Evolutionary conservation across 225 moss, liverwort and hornwort species (phyloP).

Genomic region (Takakia lepidozioides): DNA sequence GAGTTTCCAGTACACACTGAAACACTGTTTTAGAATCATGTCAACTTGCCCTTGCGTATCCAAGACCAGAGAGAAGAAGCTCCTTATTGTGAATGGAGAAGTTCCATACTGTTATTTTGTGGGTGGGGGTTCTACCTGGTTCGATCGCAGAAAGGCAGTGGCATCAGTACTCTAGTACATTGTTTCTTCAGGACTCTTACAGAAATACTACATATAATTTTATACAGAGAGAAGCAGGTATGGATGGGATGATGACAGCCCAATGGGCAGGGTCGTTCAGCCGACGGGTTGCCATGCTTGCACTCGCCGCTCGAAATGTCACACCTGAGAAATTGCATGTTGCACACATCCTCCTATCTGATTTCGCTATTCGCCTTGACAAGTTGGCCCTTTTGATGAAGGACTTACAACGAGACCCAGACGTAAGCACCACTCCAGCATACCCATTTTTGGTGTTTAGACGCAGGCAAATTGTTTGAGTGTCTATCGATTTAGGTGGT

Average conservation of each 20-base stretch:
- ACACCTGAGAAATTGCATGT: slow-evolving; percentile 29
- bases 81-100: too few relatives aligned
- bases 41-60: too few relatives aligned
- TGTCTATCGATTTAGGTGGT: too few relatives aligned
- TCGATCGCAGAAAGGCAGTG: too few relatives aligned
- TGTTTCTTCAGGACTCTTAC: too few relatives aligned
- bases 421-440: slow-evolving; percentile 11
- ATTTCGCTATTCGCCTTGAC: slow-evolving; percentile 35
- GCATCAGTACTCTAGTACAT: too few relatives aligned
- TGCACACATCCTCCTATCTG: slow-evolving; percentile 20
- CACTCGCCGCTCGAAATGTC: slow-evolving; percentile 35
- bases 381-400: slow-evolving; percentile 34
- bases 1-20: too few relatives aligned
- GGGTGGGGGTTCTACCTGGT: too few relatives aligned
- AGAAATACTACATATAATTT: too few relatives aligned
- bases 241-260: slow-evolving; percentile 1
- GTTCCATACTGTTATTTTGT: too few relatives aligned
- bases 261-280: slow-evolving; percentile 5
- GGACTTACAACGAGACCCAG: slow-evolving; percentile 40
- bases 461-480: slow-evolving; percentile 5
- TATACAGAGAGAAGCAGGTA: not conserved
- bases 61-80: too few relatives aligned
- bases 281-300: slow-evolving; percentile 34
- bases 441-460: slow-evolving; percentile 16
- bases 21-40: too few relatives aligned